phyloP scores from a whole-genome alignment of 2,329 filamentous ascomycete species.

The Colletotrichum scovillei region DNA sequence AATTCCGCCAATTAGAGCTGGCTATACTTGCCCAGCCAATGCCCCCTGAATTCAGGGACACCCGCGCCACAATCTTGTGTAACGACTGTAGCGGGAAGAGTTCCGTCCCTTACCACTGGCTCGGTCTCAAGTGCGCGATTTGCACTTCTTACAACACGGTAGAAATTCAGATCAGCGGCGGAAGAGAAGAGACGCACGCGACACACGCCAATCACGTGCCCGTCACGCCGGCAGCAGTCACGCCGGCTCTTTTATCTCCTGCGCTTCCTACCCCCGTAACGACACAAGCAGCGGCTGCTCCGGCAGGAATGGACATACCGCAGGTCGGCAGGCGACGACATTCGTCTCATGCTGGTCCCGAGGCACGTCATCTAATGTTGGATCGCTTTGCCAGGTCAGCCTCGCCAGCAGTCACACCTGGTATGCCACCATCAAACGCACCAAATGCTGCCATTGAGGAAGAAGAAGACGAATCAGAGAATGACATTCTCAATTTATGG shows the following conservation, averaged over 20 bases:
- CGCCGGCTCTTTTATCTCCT: background rate
- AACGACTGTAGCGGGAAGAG: conserved; percentile 95
- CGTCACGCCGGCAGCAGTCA: background rate
- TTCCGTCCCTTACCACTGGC: conserved; percentile 91
- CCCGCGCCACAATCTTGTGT: conserved; percentile 86
- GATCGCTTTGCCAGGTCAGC: conserved; percentile 51
- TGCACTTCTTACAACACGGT: conserved; percentile 78
- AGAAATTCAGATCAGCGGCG: conserved; percentile 70
- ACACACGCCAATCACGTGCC: background rate
- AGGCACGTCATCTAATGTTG: conserved; percentile 46
- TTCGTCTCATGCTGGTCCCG: conserved; percentile 49
- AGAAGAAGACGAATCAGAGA: conserved; percentile 53
- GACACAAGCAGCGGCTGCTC: background rate
- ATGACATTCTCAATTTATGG: conserved; percentile 64
- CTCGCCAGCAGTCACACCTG: conserved; percentile 17
- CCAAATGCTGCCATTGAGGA: conserved; percentile 47
- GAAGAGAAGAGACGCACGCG: conserved; percentile 29
- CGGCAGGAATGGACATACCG: conserved; percentile 1
- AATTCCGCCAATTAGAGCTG: conserved; percentile 91
- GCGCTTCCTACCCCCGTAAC: background rate
- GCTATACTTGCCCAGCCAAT: conserved; percentile 92
- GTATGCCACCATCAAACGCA: conserved; percentile 26
- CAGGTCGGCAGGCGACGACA: conserved; percentile 46
- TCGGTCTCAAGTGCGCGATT: conserved; percentile 88
- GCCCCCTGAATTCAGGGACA: conserved; percentile 84